A percentile compares a stretch with the other conserved stretches of the same genome.
Evolutionary conservation across 768 basidiomycete species (phyloP).

Genomic region (Auriscalpium microsporum): DNA sequence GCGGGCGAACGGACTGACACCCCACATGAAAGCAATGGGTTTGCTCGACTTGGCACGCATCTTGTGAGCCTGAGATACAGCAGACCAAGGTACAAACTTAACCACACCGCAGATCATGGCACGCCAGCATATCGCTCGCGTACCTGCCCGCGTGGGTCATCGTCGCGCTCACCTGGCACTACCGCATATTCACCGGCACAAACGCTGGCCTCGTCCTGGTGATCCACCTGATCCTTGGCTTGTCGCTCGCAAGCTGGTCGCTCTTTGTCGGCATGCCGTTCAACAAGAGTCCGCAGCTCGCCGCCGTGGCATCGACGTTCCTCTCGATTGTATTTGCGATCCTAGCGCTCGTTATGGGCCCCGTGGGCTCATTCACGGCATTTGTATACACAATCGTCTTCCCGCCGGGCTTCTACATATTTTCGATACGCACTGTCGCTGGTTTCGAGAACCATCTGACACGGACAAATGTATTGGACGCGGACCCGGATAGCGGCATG

Average conservation of each 20-base stretch:
- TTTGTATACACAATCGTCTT: constrained; percentile 63
- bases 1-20: constrained; percentile 53
- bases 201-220: constrained; percentile 51
- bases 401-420: constrained; percentile 70
- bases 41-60: constrained; percentile 62
- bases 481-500: constrained; percentile 53
- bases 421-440: constrained; percentile 56
- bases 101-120: constrained; percentile 41
- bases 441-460: constrained; percentile 57
- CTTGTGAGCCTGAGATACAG: constrained; percentile 28
- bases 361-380: constrained; percentile 33
- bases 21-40: constrained; percentile 78
- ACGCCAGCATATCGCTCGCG: constrained; percentile 50
- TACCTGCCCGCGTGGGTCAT: constrained; percentile 77
- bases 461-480: constrained; percentile 43
- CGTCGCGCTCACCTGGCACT: constrained; percentile 56
- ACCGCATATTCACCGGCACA: constrained; percentile 55
- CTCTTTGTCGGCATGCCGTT: constrained; percentile 65
- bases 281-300: constrained; percentile 63
- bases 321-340: constrained; percentile 59
- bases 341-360: constrained; percentile 46
- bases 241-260: constrained; percentile 63
- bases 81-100: constrained; percentile 1
- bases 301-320: constrained; percentile 60
- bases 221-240: constrained; percentile 58